phyloP scores from a whole-genome alignment of 352 stramenopile genomes.

The Globisporangium middletonii region DNA sequence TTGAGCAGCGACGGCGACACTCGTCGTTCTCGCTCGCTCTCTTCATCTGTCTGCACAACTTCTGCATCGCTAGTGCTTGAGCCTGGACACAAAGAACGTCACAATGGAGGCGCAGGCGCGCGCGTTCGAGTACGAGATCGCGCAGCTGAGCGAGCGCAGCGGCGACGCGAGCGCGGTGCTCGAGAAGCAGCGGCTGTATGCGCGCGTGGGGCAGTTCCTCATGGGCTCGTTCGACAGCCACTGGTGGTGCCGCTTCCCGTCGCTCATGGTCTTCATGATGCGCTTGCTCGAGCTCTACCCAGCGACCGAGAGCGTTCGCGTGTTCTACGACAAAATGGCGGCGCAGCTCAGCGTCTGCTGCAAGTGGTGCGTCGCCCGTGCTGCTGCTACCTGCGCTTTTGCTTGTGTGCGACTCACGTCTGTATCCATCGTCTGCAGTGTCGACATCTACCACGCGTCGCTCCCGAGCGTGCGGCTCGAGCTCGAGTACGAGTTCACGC shows the following conservation, averaged over 20 bases:
- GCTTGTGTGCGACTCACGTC: neutral
- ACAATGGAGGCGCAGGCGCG: slow-evolving; percentile 23
- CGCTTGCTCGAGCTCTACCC: slow-evolving; percentile 67
- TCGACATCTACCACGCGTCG: slow-evolving; percentile 81
- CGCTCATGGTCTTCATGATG: slow-evolving; percentile 41
- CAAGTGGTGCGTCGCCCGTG: slow-evolving; percentile 43
- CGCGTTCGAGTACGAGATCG: slow-evolving; percentile 35
- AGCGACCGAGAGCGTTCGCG: slow-evolving; percentile 54
- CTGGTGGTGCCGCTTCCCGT: slow-evolving; percentile 76
- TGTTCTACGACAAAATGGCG: slow-evolving; percentile 72
- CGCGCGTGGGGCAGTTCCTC: slow-evolving; percentile 72
- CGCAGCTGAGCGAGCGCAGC: slow-evolving; percentile 11
- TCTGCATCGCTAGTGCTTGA: too few relatives aligned
- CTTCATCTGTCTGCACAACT: too few relatives aligned
- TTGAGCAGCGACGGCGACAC: too few relatives aligned
- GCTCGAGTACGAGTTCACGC: slow-evolving; percentile 75
- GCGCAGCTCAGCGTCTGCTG: slow-evolving; percentile 49
- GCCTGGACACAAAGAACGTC: neutral
- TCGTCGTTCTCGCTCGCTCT: too few relatives aligned
- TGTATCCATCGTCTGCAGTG: slow-evolving; percentile 24
- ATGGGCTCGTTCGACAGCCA: slow-evolving; percentile 58
- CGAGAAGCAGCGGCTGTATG: slow-evolving; percentile 75
- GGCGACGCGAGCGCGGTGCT: slow-evolving; percentile 21
- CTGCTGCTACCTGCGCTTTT: neutral
- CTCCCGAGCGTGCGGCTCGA: slow-evolving; percentile 66